Percentiles rank a stretch among this genome's conserved stretches.
Conservation (phyloP, 208 protist species). For the Leishmania lainsoni region DNA sequence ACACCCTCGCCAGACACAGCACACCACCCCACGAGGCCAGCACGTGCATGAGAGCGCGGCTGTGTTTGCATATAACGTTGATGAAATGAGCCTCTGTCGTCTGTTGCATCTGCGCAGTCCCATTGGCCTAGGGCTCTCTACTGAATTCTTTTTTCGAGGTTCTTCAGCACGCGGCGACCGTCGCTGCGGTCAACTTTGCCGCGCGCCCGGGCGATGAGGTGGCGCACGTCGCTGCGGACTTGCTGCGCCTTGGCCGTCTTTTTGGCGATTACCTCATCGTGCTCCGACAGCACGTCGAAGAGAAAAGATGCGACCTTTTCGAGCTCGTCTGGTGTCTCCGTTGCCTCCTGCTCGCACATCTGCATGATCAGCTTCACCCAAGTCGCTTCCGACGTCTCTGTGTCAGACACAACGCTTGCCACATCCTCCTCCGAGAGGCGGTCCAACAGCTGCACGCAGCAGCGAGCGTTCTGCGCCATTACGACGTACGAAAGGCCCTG, state of each 20-base stretch:
- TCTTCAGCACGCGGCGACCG: conserved; percentile 45
- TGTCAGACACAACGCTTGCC: conserved; percentile 45
- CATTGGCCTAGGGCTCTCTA: conserved; percentile 15
- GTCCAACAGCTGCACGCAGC: conserved; percentile 51
- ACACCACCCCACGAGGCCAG: not conserved
- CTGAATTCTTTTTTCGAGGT: conserved; percentile 79
- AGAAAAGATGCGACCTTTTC: conserved; percentile 53
- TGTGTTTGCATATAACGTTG: not conserved
- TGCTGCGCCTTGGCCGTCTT: conserved; percentile 49
- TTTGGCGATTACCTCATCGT: conserved; percentile 44
- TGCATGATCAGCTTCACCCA: conserved; percentile 59
- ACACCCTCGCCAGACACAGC: not conserved
- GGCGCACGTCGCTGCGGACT: conserved; percentile 51
- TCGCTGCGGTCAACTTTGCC: conserved; percentile 35
- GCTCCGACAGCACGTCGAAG: conserved; percentile 76
- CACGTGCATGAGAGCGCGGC: not conserved
- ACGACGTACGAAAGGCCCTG: conserved; percentile 59
- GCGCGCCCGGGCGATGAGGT: conserved; percentile 45
- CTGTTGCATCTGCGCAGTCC: not conserved
- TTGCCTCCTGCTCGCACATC: conserved; percentile 35
- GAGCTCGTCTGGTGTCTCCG: conserved; percentile 36
- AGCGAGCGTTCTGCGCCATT: conserved; percentile 43
- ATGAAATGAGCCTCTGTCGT: not conserved
- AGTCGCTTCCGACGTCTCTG: conserved; percentile 36
- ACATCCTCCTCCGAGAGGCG: conserved; percentile 39